Evolutionary conservation across 129 eudicot species (phyloP), one percentile per base, ranked within the genome.

Genomic region (Lonicera japonica): DNA sequence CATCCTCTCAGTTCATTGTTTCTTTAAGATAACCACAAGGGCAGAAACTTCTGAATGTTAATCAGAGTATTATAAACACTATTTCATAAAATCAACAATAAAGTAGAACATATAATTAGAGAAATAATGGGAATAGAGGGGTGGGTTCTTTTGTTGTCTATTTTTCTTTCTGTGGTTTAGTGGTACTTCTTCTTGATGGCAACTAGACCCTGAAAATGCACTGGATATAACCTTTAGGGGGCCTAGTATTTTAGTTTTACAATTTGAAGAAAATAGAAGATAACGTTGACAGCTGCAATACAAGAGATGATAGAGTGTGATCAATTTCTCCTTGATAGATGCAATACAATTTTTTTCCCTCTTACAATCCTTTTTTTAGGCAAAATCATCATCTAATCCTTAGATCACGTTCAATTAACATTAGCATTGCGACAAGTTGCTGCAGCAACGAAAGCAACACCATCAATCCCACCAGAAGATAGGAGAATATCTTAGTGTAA

Each of bases 391-490:
- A 25, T 0, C 43, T 29, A 1, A 0, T 2, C 21, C 0, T 25
- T 12, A 20, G 14, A 18, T 29, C 34, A 5, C 10, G 58, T 10
- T 47, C 25, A 12, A n/a, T 64, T 23, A 51, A 38, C 38, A 1
- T 18, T 23, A 51, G 21, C 38, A 1, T 34, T 52, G 11, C 5
- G 3, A 5, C 58, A 25, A 52, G 60, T 64, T 25, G 45, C 25
- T 52, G 69, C 50, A 64, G 24, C 14, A 25, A 0, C 5, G 14
- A 14, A 41, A 24, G 40, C 62, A 53, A 56, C 72, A n/a, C n/a
- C n/a, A n/a, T 39, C 23, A 6, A 43, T 56, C 18, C 56, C 45
- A 40, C 54, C 56, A n/a, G 18, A 58, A 40, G 71, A 36, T 56
- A 55, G 9, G 45, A 56, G 71, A 41, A 41, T 55, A 19, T 56